These are phyloP conservation scores for Climacium dendroides DNA, from an alignment of 225 moss, liverwort and hornwort genomes.

Conservation along the genomic window DNA sequence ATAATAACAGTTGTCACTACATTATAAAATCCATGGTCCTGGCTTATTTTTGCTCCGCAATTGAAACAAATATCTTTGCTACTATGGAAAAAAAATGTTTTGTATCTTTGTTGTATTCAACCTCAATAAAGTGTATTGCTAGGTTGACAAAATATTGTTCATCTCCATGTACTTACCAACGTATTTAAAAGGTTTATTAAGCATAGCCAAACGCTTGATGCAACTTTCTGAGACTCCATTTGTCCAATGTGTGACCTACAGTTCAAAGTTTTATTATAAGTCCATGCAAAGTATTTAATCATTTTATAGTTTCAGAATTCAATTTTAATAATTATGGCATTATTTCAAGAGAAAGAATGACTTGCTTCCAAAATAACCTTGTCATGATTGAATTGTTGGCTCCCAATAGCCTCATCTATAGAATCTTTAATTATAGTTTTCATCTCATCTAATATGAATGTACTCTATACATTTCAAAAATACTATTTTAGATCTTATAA, in stretches of 20 bases:
- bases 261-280: neutral
- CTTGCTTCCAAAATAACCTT: slow-evolving; percentile 18
- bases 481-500: neutral
- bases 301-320: neutral
- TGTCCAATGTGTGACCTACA: slow-evolving; percentile 70
- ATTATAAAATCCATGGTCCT: neutral
- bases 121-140: neutral
- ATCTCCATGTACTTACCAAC: slow-evolving; percentile 1
- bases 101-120: neutral
- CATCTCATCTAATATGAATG: slow-evolving; percentile 64
- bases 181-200: slow-evolving; percentile 90
- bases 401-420: slow-evolving; percentile 73
- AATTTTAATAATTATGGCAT: neutral
- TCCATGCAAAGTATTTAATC: neutral
- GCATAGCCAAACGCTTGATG: slow-evolving; percentile 45
- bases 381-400: slow-evolving; percentile 68
- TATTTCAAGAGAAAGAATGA: neutral
- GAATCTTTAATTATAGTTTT: slow-evolving; percentile 84
- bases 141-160: neutral
- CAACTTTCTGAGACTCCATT: slow-evolving; percentile 66
- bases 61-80: neutral
- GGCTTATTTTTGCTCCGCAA: neutral
- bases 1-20: slow-evolving; percentile 72
- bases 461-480: slow-evolving; percentile 21
- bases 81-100: neutral